Percentiles rank a stretch among this genome's conserved stretches.
phyloP scores from a whole-genome alignment of 164 flowering plant species.

The Stephania japonica region DNA sequence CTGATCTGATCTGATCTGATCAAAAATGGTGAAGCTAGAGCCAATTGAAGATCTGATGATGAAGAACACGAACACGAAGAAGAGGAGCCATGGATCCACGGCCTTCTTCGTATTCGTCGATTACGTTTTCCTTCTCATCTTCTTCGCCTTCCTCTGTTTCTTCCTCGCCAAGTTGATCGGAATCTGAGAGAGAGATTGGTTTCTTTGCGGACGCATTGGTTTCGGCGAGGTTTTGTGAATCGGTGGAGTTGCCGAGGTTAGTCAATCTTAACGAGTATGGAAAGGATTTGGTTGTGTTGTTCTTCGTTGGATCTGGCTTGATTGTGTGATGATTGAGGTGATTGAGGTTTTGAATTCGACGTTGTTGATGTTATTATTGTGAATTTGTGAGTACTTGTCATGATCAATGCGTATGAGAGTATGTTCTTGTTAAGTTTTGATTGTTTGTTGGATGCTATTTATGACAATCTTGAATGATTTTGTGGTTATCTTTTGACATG shows the following conservation, averaged over 20 bases:
- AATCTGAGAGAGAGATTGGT: constrained; percentile 17
- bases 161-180: constrained; percentile 45
- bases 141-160: constrained; percentile 51
- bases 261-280: neutral
- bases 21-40: constrained; percentile 52
- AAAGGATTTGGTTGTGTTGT: no score
- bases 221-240: neutral
- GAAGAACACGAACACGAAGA: constrained; percentile 25
- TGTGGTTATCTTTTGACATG: no score
- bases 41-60: constrained; percentile 21
- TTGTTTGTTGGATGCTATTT: no score
- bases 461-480: no score
- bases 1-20: no score
- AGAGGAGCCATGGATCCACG: constrained; percentile 57
- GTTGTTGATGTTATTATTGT: no score
- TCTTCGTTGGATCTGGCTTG: neutral
- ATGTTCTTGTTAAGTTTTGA: no score
- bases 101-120: constrained; percentile 57
- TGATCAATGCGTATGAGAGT: no score
- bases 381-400: no score
- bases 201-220: constrained; percentile 1
- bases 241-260: neutral
- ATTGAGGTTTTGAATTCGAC: no score
- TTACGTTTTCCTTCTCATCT: constrained; percentile 54
- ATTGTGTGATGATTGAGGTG: neutral